Base-by-base conservation (phyloP, 345 rosid species). In the Rhizophora mangle region DNA sequence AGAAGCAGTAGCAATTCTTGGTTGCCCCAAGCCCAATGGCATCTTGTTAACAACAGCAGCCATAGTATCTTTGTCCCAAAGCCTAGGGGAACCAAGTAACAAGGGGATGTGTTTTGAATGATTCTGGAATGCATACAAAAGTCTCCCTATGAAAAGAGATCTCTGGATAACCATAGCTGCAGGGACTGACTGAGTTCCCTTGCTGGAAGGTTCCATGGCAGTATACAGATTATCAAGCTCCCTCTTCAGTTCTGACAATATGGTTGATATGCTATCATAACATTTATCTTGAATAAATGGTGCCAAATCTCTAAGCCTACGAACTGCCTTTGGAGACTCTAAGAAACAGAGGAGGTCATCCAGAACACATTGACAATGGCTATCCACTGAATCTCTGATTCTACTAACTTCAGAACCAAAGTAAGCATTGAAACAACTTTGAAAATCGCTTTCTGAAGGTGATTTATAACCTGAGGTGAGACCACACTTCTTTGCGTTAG, bases 81-180 rank as follows among this genome's bases (percentile, higher is more conserved):
- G 85, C 76, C 98, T 87, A 46, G 98, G 98, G 82, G 99, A 89
- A 68, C 98, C 98, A 32, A 92, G 91, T 72, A 92, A 72, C 59
- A 92, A 67, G 7, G 94, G 92, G 76, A 95, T 80, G 73, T 92
- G 94, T 74, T 84, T 88, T 24, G 90, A 87, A 83, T 95, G 92
- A 68, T 85, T 88, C 70, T 82, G 84, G 54, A 95, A 84, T 49
- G 99, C 94, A 82, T 88, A 95, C 79, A 92, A 76, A 47, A 95
- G 87, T 68, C 98, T 90, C 66, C 99, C 99, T 64, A 95, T 80
- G 76, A 89, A 95, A 78, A 95, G 92, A 15, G 98, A 83, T 85
- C 86, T 90, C 80, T 90, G 97, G 65, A 95, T 85, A 74, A 87
- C 80, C 65, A 86, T 81, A 70, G 91, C 86, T 60, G 85, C 82